Evolutionary conservation across 768 basidiomycete species (phyloP).

Genomic region (Hygrocybe coccinea): DNA sequence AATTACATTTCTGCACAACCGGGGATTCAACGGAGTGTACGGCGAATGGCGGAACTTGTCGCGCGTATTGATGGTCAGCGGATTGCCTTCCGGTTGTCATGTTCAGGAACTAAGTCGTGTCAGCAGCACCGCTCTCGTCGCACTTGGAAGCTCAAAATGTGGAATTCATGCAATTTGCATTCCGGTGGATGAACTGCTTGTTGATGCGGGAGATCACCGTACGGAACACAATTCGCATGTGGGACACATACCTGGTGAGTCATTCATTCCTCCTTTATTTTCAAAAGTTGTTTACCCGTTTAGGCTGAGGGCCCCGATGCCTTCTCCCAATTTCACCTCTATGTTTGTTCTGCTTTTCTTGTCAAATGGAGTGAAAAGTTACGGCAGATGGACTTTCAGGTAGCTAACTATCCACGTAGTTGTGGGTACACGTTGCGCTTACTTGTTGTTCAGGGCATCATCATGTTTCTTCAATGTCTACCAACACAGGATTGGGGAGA

Average conservation of each 20-base stretch:
- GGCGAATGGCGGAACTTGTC: constrained; percentile 91
- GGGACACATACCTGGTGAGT: constrained; percentile 97
- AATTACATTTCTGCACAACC: constrained; percentile 97
- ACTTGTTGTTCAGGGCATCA: constrained; percentile 68
- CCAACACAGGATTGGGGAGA: constrained; percentile 94
- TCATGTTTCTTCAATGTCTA: constrained; percentile 94
- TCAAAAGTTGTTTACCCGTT: background rate
- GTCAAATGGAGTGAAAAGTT: constrained; percentile 93
- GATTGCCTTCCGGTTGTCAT: background rate
- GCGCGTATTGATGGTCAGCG: constrained; percentile 75
- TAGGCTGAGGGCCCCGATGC: constrained; percentile 97
- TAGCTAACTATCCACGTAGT: constrained; percentile 20
- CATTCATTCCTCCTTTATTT: background rate
- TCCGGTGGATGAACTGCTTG: constrained; percentile 99
- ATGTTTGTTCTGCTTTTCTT: constrained; percentile 96
- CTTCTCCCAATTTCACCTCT: constrained; percentile 97
- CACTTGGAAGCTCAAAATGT: constrained; percentile 90
- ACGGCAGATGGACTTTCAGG: constrained; percentile 98
- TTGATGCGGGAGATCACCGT: constrained; percentile 98
- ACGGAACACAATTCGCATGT: constrained; percentile 96
- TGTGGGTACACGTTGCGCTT: constrained; percentile 1
- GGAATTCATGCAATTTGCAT: constrained; percentile 99
- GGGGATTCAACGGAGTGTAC: constrained; percentile 90
- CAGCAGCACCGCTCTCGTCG: constrained; percentile 70
- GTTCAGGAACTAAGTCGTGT: background rate